Evolutionary conservation across 1,284 basidiomycete genomes (phyloP), one percentile per base, ranked within the genome.

Genomic region (Laetiporus sulphureus): DNA sequence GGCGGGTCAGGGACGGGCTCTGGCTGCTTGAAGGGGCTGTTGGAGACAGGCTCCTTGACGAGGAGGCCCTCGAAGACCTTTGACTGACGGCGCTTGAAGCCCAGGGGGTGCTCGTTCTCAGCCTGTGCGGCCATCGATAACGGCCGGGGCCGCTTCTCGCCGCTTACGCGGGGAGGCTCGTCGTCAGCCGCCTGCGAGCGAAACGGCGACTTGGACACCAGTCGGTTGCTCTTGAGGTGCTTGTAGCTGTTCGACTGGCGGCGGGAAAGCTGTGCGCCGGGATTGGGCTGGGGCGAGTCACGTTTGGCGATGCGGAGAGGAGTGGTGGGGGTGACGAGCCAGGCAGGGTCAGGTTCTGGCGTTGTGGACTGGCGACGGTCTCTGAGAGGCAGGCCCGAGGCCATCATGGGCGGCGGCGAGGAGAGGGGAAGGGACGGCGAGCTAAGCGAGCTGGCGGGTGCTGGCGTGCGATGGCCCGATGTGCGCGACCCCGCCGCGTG

Each of bases 151-250:
- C 83, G 69, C 55, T 87, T 87, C 63, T 86, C 83, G 15, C 81
- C 80, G 40, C 82, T 85, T 18, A 81, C 78, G 8, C 72, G 70
- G 38, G 83, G 71, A 7, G 71, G 65, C 0, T 71, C 64, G 32
- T 75, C 67, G 12, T 67, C 61, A 7, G 7, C 25, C 8, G 25
- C 65, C 44, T 77, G 74, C 1, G 72, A 73, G 54, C 89, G 91
- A 72, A 97, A 97, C 6, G 89, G 89, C 8, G 89, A 93, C 54
- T 91, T 91, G 35, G 83, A 82, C 18, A 94, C 91, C 41, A 93
- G 80, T 53, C 85, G 82, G 62, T 86, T 90, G 48, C 70, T 83
- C 49, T 77, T 75, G 50, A 92, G 75, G 62, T 89, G 86, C 55
- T 80, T 86, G 68, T 87, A 93, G 55, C 84, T 89, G 38, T 78